Conservation (phyloP, 768 basidiomycete genomes). For the Infundibulicybe gibba region DNA sequence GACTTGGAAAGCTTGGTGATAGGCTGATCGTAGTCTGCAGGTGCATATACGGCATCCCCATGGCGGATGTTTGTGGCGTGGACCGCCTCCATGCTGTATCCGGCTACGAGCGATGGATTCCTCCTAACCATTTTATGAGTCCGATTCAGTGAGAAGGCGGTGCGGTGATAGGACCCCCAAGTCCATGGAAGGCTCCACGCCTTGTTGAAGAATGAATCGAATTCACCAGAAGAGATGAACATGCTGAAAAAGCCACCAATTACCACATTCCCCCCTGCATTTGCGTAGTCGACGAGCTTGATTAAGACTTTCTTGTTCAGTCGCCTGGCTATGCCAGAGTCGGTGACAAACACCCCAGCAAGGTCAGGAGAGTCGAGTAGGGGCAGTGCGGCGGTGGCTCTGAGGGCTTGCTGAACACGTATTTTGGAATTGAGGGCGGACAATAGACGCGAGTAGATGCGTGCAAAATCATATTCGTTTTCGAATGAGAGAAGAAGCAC, state of each 20-base stretch:
- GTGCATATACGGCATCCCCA: constrained; percentile 18
- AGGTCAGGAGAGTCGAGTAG: constrained; percentile 24
- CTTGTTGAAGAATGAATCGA: constrained; percentile 14
- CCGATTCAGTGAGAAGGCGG: constrained; percentile 13
- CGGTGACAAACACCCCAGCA: constrained; percentile 30
- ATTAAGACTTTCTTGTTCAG: constrained; percentile 21
- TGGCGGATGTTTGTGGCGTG: constrained; percentile 14
- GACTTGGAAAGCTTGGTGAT: constrained; percentile 20
- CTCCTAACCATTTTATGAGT: constrained; percentile 12
- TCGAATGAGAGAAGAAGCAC: constrained; percentile 20
- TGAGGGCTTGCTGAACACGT: constrained; percentile 12
- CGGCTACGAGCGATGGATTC: constrained; percentile 8
- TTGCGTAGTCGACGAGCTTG: constrained; percentile 27
- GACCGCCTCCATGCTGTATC: constrained; percentile 30
- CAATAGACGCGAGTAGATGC: constrained; percentile 13
- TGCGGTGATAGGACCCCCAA: constrained; percentile 14
- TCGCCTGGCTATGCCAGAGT: constrained; percentile 19
- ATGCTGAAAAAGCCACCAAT: constrained; percentile 23
- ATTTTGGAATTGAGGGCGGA: constrained; percentile 12
- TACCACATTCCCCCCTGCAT: constrained; percentile 32
- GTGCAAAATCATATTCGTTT: constrained; percentile 8
- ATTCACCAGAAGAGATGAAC: constrained; percentile 7
- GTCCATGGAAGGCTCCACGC: constrained; percentile 23
- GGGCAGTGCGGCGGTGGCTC: constrained; percentile 9
- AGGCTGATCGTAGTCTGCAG: constrained; percentile 6